phyloP scores from a whole-genome alignment of 768 basidiomycete species.

The Pulveroboletus sp. region DNA sequence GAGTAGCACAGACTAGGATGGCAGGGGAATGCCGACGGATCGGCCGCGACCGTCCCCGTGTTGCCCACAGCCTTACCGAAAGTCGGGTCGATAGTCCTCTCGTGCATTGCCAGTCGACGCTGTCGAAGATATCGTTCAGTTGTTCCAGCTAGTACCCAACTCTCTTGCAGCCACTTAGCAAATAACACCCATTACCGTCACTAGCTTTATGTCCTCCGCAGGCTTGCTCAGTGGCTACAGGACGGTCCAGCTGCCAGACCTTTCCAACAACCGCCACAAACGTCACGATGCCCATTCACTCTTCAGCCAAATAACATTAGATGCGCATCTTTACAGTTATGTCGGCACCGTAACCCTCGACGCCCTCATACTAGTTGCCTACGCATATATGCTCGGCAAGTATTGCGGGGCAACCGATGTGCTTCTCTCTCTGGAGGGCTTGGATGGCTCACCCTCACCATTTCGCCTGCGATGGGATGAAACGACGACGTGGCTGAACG shows the following conservation, averaged over 20 bases:
- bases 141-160: too few relatives aligned
- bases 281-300: background rate
- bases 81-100: too few relatives aligned
- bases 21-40: too few relatives aligned
- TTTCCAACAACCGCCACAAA: constrained; percentile 17
- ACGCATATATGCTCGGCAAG: constrained; percentile 17
- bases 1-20: too few relatives aligned
- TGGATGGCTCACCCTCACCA: constrained; percentile 1
- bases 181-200: background rate
- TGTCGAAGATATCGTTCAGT: too few relatives aligned
- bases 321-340: background rate
- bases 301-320: constrained; percentile 3
- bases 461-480: constrained; percentile 18
- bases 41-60: too few relatives aligned
- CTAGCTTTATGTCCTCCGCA: background rate
- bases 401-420: constrained; percentile 21
- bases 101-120: too few relatives aligned
- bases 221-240: background rate
- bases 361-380: constrained; percentile 18
- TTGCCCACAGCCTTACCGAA: too few relatives aligned
- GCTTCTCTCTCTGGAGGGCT: constrained; percentile 14
- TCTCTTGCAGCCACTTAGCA: background rate
- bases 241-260: constrained; percentile 13
- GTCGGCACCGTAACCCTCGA: constrained; percentile 2
- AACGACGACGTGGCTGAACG: constrained; percentile 13